A percentile compares a stretch with the other conserved stretches of the same genome.
phyloP scores from a whole-genome alignment of 2,329 filamentous ascomycete species.

The Dactylellina haptotyla region DNA sequence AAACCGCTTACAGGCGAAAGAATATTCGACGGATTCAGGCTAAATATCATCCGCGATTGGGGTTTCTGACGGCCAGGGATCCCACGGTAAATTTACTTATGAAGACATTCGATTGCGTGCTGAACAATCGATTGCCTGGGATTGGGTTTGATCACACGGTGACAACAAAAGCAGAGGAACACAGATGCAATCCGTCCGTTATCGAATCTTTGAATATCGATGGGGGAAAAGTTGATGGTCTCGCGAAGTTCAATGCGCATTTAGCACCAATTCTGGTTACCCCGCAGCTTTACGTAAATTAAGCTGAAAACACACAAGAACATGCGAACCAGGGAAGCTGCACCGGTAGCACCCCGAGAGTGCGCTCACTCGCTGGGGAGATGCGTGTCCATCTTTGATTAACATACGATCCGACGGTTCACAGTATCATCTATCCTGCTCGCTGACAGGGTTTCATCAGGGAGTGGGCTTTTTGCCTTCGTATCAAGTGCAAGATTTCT shows the following conservation, averaged over 20 bases:
- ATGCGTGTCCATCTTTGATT: conserved; percentile 7
- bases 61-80: conserved; percentile 23
- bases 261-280: conserved; percentile 24
- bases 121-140: conserved; percentile 27
- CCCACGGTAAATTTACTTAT: conserved; percentile 14
- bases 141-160: conserved; percentile 3
- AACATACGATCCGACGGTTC: conserved; percentile 23
- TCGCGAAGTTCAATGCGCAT: conserved; percentile 2
- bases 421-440: no score
- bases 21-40: conserved; percentile 52
- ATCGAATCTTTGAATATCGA: no score
- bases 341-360: conserved; percentile 10
- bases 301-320: conserved; percentile 18
- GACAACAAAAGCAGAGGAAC: not conserved
- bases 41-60: conserved; percentile 32
- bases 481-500: not conserved
- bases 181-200: conserved; percentile 20
- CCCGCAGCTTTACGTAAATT: conserved; percentile 43
- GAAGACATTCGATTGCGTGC: conserved; percentile 37
- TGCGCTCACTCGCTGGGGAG: conserved; percentile 6
- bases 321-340: conserved; percentile 40
- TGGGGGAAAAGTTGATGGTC: no score
- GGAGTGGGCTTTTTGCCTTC: conserved; percentile 21
- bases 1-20: conserved; percentile 41
- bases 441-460: conserved; percentile 12